A percentile compares a stretch with the other conserved stretches of the same genome.
Evolutionary conservation across 805 yeast species (phyloP).

Genomic region (Wickerhamomyces bisporus): DNA sequence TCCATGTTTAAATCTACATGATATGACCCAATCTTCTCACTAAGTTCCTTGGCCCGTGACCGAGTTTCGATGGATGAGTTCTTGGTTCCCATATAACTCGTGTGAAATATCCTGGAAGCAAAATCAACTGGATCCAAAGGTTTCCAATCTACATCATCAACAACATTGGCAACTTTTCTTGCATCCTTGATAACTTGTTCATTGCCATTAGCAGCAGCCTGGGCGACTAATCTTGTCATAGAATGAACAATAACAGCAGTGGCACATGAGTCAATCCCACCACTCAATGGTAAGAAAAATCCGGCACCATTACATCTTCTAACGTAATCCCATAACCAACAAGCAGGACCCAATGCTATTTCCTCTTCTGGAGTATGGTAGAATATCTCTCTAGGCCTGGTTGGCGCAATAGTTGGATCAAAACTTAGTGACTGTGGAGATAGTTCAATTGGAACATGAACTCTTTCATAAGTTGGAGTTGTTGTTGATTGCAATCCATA

Average conservation of each 20-base stretch:
- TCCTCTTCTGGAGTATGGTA: conserved; percentile 91
- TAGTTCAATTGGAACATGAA: conserved; percentile 59
- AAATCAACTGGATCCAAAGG: conserved; percentile 76
- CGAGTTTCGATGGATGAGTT: conserved; percentile 90
- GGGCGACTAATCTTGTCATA: conserved; percentile 83
- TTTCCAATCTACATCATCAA: conserved; percentile 43
- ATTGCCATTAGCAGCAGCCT: conserved; percentile 65
- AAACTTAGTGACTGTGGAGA: conserved; percentile 57
- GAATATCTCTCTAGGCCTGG: conserved; percentile 42
- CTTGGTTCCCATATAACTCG: conserved; percentile 93
- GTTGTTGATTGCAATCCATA: conserved; percentile 32
- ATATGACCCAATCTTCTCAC: conserved; percentile 74
- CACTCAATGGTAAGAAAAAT: conserved; percentile 87
- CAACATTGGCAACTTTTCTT: conserved; percentile 54
- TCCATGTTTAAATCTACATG: conserved; percentile 95
- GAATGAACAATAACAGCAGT: conserved; percentile 92
- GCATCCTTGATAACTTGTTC: conserved; percentile 74
- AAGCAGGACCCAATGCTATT: conserved; percentile 96
- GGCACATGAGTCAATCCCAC: conserved; percentile 98
- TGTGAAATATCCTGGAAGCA: conserved; percentile 72
- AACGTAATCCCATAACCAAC: conserved; percentile 98
- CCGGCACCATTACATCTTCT: conserved; percentile 91
- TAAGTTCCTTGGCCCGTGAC: conserved; percentile 69
- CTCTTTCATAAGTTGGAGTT: conserved; percentile 35
- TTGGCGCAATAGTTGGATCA: conserved; percentile 57